Evolutionary conservation across 2,329 filamentous ascomycete species (phyloP).

Genomic region (Aspergillus sp.): DNA sequence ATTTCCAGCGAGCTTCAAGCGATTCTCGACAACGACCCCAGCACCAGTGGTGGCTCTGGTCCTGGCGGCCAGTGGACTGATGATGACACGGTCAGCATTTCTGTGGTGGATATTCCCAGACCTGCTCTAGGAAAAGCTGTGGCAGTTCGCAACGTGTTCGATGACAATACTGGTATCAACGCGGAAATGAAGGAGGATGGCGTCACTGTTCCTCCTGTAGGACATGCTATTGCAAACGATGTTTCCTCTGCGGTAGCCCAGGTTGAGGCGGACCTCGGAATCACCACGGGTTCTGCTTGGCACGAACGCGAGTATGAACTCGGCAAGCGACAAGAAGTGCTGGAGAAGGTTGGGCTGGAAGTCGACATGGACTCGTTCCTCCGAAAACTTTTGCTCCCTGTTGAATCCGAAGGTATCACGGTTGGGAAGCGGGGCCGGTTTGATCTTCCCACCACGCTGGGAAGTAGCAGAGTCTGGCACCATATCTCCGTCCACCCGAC

Average conservation of each 20-base stretch:
- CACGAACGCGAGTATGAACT: constrained; percentile 75
- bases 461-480: constrained; percentile 90
- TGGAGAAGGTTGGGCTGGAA: constrained; percentile 85
- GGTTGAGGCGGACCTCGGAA: constrained; percentile 76
- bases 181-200: constrained; percentile 97
- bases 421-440: constrained; percentile 77
- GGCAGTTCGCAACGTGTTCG: constrained; percentile 87
- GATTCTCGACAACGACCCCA: constrained; percentile 65
- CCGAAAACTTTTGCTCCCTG: constrained; percentile 76
- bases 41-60: constrained; percentile 57
- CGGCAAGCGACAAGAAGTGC: constrained; percentile 77
- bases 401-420: constrained; percentile 74
- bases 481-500: constrained; percentile 90
- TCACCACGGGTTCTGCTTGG: constrained; percentile 65
- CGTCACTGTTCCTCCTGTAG: constrained; percentile 69
- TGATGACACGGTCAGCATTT: constrained; percentile 84
- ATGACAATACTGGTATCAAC: constrained; percentile 90
- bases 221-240: constrained; percentile 81
- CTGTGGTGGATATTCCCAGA: constrained; percentile 81
- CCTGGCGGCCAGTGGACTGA: constrained; percentile 66
- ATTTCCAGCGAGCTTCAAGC: constrained; percentile 74
- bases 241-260: constrained; percentile 80
- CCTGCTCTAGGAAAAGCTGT: constrained; percentile 81
- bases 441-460: constrained; percentile 72
- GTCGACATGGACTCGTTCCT: constrained; percentile 81